phyloP scores from a whole-genome alignment of 306 rosid species.

The Malus sylvestris region DNA sequence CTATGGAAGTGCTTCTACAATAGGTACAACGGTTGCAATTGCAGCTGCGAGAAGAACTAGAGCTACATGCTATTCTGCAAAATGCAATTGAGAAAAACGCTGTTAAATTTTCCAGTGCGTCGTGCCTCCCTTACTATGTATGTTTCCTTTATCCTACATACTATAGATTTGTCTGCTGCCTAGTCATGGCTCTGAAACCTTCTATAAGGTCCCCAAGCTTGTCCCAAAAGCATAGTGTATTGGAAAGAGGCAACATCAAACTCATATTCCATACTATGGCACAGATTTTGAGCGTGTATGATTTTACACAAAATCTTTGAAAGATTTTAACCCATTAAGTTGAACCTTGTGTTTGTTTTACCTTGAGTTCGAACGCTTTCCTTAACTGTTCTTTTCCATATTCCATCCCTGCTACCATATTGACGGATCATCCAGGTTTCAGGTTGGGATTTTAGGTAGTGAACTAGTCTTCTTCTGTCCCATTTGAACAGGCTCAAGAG shows the following conservation, averaged over 20 bases:
- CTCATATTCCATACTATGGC: neutral
- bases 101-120: conserved; percentile 23
- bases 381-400: neutral
- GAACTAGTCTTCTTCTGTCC: neutral
- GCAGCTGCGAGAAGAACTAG: conserved; percentile 50
- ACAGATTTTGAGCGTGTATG: neutral
- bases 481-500: conserved; percentile 44
- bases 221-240: neutral
- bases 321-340: neutral
- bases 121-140: conserved; percentile 47
- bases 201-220: neutral
- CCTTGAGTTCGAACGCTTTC: neutral
- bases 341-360: neutral
- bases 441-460: neutral
- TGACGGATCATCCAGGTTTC: neutral
- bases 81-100: conserved; percentile 41
- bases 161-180: neutral
- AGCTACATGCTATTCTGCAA: conserved; percentile 46
- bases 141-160: conserved; percentile 13
- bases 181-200: neutral
- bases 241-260: neutral
- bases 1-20: conserved; percentile 9
- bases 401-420: neutral
- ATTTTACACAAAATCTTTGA: neutral
- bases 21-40: conserved; percentile 50